A percentile compares a stretch with the other conserved stretches of the same genome.
Evolutionary conservation across 2,329 filamentous ascomycete genomes (phyloP).

Genomic region (Trichoderma pleuroti): DNA sequence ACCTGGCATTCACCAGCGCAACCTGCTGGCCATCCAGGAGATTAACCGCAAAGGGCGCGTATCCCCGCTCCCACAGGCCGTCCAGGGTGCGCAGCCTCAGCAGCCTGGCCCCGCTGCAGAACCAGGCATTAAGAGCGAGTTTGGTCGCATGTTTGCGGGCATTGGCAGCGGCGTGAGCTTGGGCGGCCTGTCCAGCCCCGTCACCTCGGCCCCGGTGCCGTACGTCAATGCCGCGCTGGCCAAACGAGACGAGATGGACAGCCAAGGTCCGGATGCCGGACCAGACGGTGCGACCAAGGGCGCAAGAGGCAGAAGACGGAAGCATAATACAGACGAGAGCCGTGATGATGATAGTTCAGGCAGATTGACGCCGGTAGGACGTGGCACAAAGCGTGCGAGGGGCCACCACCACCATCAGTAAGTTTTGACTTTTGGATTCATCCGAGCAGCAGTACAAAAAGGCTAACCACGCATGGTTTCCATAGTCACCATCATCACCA

Average conservation of each 20-base stretch:
- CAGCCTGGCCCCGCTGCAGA: slow-evolving; percentile 75
- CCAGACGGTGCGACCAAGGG: slow-evolving; percentile 48
- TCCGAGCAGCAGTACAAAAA: background rate
- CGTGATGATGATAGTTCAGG: slow-evolving; percentile 66
- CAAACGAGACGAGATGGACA: slow-evolving; percentile 53
- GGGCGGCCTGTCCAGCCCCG: slow-evolving; percentile 48
- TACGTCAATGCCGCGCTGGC: slow-evolving; percentile 44
- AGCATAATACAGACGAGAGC: slow-evolving; percentile 72
- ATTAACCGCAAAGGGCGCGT: slow-evolving; percentile 77
- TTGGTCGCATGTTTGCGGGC: slow-evolving; percentile 93
- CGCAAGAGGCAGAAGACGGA: slow-evolving; percentile 59
- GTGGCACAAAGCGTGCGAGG: slow-evolving; percentile 66
- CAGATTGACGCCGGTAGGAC: slow-evolving; percentile 56
- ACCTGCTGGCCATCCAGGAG: slow-evolving; percentile 74
- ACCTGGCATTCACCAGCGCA: slow-evolving; percentile 54
- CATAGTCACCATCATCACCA: slow-evolving; percentile 55
- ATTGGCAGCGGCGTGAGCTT: slow-evolving; percentile 62
- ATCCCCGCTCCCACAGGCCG: slow-evolving; percentile 87
- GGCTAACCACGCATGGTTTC: background rate
- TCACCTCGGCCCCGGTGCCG: slow-evolving; percentile 41
- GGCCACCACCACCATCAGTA: slow-evolving; percentile 69
- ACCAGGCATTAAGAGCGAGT: slow-evolving; percentile 89
- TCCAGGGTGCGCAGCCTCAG: slow-evolving; percentile 84
- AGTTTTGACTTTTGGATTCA: slow-evolving; percentile 30
- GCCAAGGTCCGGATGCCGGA: slow-evolving; percentile 40